Percentiles rank a stretch among this genome's conserved stretches.
Conservation (phyloP, 208 protist species). For the Phytomonas sp. region DNA sequence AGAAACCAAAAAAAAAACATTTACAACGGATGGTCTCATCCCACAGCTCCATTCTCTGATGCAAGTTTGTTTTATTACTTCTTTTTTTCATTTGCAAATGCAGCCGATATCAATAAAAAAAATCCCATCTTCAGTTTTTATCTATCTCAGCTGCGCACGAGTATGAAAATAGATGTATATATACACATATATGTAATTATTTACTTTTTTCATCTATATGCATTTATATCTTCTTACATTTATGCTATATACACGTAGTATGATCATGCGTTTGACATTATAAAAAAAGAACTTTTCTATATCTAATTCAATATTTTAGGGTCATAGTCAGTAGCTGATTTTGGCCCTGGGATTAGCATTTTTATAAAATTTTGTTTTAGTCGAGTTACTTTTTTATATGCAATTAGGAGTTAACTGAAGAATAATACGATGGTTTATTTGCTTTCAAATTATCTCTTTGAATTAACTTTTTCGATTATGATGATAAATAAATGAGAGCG, state of each 20-base stretch:
- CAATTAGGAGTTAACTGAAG: neutral
- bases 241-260: neutral
- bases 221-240: constrained; percentile 6
- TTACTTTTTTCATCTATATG: constrained; percentile 12
- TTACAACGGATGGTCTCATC: neutral
- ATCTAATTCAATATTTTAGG: constrained; percentile 3
- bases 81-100: neutral
- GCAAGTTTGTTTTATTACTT: neutral
- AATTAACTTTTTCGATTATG: neutral
- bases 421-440: neutral
- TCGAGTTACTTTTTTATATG: neutral
- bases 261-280: neutral
- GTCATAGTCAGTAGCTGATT: neutral
- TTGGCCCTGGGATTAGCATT: neutral
- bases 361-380: neutral
- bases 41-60: neutral
- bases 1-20: too few relatives aligned
- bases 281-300: constrained; percentile 8
- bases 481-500: neutral
- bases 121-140: neutral
- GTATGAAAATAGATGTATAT: neutral
- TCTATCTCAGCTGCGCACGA: neutral
- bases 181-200: constrained; percentile 10
- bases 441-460: neutral
- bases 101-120: neutral